Evolutionary conservation across 331 rosid species (phyloP), one percentile per base, ranked within the genome.

Genomic region (Rhamnella rubrinervis): DNA sequence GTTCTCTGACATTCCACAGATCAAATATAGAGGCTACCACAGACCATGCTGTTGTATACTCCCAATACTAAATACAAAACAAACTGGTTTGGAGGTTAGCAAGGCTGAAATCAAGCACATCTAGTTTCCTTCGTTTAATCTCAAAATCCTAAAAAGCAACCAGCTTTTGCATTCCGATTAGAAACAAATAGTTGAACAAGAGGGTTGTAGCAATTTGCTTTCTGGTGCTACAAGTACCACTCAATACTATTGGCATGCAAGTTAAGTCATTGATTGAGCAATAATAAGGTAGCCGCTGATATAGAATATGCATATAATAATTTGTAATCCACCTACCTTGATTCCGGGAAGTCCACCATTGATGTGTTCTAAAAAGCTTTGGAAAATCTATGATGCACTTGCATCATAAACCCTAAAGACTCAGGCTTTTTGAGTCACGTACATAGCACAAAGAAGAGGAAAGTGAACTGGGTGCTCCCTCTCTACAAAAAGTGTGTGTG

Each of bases 1-100:
- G 13, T 8, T 76, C 67, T 77, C 70, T 71, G 79, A 67, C 89
- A 80, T 74, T 74, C 49, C 78, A 74, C 71, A 72, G 76, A 70
- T 75, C 82, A 75, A 19, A 70, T n/a, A 60, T 21, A 72, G 10
- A 17, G n/a, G 58, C 20, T 31, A 46, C 71, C 65, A 59, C 35
- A 62, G 21, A 77, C 55, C 77, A 74, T 74, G 46, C 65, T 59
- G 77, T 52, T 59, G 61, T 15, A 52, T 10, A 57, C 75, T 69
- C 77, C 35, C 26, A 47, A 71, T 35, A 77, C 71, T 82, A 62
- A 83, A 83, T 81, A 71, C 58, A 70, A 77, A 62, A 82, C 75
- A 75, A 70, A 78, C 59, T 68, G 68, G 71, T 81, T 61, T 66
- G 47, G 64, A 73, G 69, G 67, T 53, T 13, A 31, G 55, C 60